These are phyloP conservation scores for Didymella pomorum DNA, from an alignment of 2,329 filamentous ascomycete genomes.

Conservation along the genomic window DNA sequence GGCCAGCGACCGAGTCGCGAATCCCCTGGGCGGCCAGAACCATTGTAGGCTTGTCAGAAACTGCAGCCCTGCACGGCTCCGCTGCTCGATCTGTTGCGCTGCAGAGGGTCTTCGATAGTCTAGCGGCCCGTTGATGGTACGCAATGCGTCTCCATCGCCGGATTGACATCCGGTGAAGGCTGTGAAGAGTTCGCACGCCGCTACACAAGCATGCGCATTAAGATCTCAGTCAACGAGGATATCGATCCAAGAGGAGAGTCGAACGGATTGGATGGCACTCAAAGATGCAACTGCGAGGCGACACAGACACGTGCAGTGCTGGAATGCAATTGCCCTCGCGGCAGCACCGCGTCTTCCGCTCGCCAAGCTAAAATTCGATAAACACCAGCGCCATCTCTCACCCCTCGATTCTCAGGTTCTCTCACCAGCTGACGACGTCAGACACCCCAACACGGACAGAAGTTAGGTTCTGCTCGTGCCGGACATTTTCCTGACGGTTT, in stretches of 20 bases:
- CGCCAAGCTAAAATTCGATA: constrained; percentile 23
- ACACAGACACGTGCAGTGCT: constrained; percentile 11
- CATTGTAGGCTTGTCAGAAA: constrained; percentile 17
- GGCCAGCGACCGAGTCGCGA: constrained; percentile 9
- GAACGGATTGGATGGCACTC: constrained; percentile 1
- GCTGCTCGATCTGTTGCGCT: constrained; percentile 19
- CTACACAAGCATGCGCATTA: constrained; percentile 14
- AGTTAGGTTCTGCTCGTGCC: constrained; percentile 10
- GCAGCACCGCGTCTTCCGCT: constrained; percentile 9
- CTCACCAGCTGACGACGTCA: constrained; percentile 17
- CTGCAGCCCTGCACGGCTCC: constrained; percentile 23
- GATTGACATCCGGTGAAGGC: constrained; percentile 4
- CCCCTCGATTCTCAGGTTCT: constrained; percentile 10
- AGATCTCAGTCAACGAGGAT: not conserved
- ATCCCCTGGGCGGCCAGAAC: constrained; percentile 15
- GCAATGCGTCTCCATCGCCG: constrained; percentile 13
- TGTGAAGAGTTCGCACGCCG: constrained; percentile 5
- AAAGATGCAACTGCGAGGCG: constrained; percentile 4
- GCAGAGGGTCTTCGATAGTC: constrained; percentile 21
- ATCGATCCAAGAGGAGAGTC: not conserved
- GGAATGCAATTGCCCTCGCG: constrained; percentile 16
- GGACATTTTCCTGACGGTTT: constrained; percentile 10
- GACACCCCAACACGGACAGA: constrained; percentile 11
- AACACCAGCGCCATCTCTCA: constrained; percentile 18
- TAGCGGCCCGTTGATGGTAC: constrained; percentile 23